These are phyloP conservation scores for Cylindrodendrum hubeiense DNA, from an alignment of 2,329 filamentous ascomycete genomes.

Conservation along the genomic window DNA sequence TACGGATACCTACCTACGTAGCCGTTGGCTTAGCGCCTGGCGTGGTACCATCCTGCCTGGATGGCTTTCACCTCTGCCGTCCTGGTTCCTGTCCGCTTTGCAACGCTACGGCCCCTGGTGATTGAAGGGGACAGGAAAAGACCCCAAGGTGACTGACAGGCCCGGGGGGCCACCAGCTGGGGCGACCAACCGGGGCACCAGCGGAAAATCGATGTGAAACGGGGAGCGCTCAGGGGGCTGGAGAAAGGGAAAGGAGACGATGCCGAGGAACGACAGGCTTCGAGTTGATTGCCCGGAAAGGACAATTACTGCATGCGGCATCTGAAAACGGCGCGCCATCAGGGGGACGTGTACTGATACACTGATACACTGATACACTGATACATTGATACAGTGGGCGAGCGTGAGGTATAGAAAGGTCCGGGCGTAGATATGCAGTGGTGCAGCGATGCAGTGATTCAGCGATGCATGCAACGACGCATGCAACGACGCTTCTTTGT, in stretches of 20 bases:
- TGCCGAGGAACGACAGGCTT: slow-evolving; percentile 8
- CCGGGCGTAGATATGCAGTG: not conserved
- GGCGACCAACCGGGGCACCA: slow-evolving; percentile 14
- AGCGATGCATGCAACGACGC: not conserved
- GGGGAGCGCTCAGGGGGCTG: slow-evolving; percentile 1
- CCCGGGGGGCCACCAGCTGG: too few species aligned
- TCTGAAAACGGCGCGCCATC: not conserved
- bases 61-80: not conserved
- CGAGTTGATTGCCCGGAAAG: slow-evolving; percentile 14
- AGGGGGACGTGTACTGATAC: not conserved
- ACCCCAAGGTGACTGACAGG: slow-evolving; percentile 1
- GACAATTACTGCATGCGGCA: not conserved
- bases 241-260: slow-evolving; percentile 12
- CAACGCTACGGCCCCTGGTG: not conserved
- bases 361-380: not conserved
- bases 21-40: slow-evolving; percentile 1
- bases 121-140: slow-evolving; percentile 11
- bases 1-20: too few species aligned
- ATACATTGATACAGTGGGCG: not conserved
- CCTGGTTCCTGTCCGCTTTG: not conserved
- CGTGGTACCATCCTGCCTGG: not conserved
- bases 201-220: slow-evolving; percentile 19
- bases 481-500: not conserved
- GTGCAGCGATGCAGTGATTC: not conserved
- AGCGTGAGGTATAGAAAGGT: not conserved